Evolutionary conservation across 169 alveolate genomes (phyloP).

Genomic region (Blepharisma undulans): DNA sequence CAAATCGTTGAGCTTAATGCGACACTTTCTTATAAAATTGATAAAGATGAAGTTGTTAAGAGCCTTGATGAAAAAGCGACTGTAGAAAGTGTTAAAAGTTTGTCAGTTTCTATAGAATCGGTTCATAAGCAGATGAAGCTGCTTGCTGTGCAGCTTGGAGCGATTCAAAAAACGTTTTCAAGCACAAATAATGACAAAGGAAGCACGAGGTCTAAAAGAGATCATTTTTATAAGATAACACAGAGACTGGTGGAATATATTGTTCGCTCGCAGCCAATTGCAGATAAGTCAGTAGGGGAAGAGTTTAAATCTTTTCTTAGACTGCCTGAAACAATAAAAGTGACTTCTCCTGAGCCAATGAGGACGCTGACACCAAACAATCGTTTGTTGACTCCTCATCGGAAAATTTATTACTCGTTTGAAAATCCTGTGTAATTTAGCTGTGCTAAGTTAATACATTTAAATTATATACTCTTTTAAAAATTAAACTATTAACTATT

Average conservation of each 20-base stretch:
- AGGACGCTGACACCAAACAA: not conserved
- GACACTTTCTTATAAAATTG: not conserved
- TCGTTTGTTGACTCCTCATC: not conserved
- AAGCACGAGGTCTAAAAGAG: not conserved
- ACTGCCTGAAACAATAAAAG: slow-evolving; percentile 21
- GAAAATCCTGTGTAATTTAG: not conserved
- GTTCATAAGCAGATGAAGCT: slow-evolving; percentile 21
- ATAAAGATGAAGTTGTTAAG: not conserved
- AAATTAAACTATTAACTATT: too few species aligned
- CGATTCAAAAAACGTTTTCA: not conserved
- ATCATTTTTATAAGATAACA: not conserved
- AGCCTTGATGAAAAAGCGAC: slow-evolving; percentile 2
- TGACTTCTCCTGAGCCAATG: not conserved
- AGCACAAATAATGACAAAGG: not conserved
- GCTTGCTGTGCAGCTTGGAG: not conserved
- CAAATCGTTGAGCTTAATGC: not conserved
- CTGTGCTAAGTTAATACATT: not conserved
- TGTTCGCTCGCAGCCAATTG: slow-evolving; percentile 9
- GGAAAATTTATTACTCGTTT: slow-evolving; percentile 15
- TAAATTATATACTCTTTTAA: too few species aligned
- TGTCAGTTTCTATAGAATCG: not conserved
- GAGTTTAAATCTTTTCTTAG: not conserved
- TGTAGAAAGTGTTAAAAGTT: not conserved
- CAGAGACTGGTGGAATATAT: not conserved
- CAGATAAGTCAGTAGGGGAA: not conserved